These are phyloP conservation scores for Setaria italica DNA, from an alignment of 202 grass and related monocot species.

Conservation along the genomic window DNA sequence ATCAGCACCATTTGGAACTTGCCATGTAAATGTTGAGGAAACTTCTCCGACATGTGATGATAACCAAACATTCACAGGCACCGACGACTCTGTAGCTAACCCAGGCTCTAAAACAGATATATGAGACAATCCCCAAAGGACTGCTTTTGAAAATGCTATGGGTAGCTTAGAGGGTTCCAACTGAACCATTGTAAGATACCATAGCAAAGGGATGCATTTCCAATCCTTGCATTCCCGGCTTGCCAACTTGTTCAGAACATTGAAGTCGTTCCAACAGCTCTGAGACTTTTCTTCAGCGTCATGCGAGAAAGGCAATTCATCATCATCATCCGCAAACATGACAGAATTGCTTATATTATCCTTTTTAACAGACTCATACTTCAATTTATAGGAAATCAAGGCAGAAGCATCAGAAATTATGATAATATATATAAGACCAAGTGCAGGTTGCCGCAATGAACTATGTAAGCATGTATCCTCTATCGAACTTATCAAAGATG, in stretches of 20 bases:
- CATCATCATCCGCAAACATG: conserved; percentile 68
- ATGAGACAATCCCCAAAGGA: conserved; percentile 85
- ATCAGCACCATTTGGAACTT: conserved; percentile 82
- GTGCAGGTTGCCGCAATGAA: conserved; percentile 92
- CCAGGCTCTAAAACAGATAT: conserved; percentile 74
- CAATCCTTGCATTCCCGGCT: conserved; percentile 81
- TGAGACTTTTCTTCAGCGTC: conserved; percentile 58
- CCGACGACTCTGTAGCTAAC: conserved; percentile 56
- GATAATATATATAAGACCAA: conserved; percentile 92
- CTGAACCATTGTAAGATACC: conserved; percentile 83
- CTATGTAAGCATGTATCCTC: conserved; percentile 81
- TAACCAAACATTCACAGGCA: conserved; percentile 78
- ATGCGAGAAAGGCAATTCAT: conserved; percentile 65
- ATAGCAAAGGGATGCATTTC: conserved; percentile 86
- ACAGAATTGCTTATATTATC: conserved; percentile 44
- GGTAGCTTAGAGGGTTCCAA: conserved; percentile 77
- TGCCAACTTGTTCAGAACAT: conserved; percentile 76
- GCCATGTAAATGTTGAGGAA: conserved; percentile 83
- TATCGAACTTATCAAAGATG: conserved; percentile 85
- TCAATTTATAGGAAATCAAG: conserved; percentile 74
- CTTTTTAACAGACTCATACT: conserved; percentile 52
- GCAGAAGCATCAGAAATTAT: conserved; percentile 98
- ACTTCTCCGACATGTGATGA: conserved; percentile 68
- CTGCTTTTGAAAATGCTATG: conserved; percentile 90
- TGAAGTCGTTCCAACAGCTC: conserved; percentile 89